A percentile compares a stretch with the other conserved stretches of the same genome.
Conservation (phyloP, 768 basidiomycete genomes). For the Podaxis mareebaensis region DNA sequence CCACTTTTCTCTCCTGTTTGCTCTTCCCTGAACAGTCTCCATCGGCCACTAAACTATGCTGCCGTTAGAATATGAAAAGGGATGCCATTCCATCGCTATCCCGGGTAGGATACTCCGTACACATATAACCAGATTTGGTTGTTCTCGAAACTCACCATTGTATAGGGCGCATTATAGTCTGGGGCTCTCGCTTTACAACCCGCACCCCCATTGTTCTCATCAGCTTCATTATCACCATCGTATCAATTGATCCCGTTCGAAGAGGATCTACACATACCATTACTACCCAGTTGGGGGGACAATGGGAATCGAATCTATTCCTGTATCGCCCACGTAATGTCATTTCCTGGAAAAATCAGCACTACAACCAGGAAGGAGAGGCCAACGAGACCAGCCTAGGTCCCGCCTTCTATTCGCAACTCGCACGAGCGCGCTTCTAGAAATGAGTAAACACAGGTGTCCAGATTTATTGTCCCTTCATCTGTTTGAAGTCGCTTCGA, state of each 20-base stretch:
- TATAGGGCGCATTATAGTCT: not conserved
- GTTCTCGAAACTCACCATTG: not conserved
- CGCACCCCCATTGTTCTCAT: not conserved
- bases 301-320: constrained; percentile 4
- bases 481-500: not conserved
- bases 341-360: not conserved
- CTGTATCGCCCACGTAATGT: constrained; percentile 11
- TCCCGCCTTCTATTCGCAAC: not conserved
- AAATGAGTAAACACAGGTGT: not conserved
- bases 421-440: not conserved
- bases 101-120: not conserved
- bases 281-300: constrained; percentile 1
- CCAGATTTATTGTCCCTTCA: not conserved
- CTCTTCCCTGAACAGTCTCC: constrained; percentile 5
- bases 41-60: constrained; percentile 1
- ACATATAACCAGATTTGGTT: not conserved
- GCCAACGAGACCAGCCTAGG: not conserved
- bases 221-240: not conserved
- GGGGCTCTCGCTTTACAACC: not conserved
- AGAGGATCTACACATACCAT: not conserved
- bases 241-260: not conserved
- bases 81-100: not conserved
- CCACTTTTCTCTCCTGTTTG: constrained; percentile 5
- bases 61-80: not conserved
- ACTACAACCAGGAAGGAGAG: not conserved